A percentile compares a stretch with the other conserved stretches of the same genome.
Conservation (phyloP, 768 basidiomycete genomes). For the Xanthoconium stramineum region DNA sequence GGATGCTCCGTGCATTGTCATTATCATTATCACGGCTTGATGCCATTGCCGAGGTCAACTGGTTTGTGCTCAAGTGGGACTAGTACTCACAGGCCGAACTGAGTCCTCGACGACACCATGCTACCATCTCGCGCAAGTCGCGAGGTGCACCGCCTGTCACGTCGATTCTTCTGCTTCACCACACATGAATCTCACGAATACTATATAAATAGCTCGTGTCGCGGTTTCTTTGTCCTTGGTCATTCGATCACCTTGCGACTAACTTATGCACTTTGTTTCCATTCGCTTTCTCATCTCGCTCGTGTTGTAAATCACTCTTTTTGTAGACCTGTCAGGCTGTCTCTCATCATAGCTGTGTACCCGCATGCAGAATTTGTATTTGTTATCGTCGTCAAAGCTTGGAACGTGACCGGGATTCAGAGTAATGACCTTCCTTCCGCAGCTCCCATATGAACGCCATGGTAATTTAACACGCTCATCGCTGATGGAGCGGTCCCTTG, state of each 20-base stretch:
- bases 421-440: no score
- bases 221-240: neutral
- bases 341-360: neutral
- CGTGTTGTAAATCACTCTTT: conserved; percentile 15
- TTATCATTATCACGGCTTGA: conserved; percentile 11
- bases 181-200: neutral
- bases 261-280: conserved; percentile 14
- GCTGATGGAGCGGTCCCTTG: no score
- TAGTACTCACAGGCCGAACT: conserved; percentile 8
- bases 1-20: neutral
- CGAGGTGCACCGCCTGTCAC: neutral
- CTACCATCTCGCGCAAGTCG: conserved; percentile 10
- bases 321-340: conserved; percentile 1
- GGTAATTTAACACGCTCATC: no score
- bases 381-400: no score
- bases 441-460: no score
- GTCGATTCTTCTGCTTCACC: neutral
- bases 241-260: conserved; percentile 4
- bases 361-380: conserved; percentile 3
- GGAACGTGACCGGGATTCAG: no score
- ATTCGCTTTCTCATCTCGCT: conserved; percentile 2
- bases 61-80: conserved; percentile 3
- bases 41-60: conserved; percentile 6
- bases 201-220: neutral
- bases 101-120: neutral